Evolutionary conservation across 2,329 filamentous ascomycete species (phyloP).

Genomic region (Fusarium begoniae): DNA sequence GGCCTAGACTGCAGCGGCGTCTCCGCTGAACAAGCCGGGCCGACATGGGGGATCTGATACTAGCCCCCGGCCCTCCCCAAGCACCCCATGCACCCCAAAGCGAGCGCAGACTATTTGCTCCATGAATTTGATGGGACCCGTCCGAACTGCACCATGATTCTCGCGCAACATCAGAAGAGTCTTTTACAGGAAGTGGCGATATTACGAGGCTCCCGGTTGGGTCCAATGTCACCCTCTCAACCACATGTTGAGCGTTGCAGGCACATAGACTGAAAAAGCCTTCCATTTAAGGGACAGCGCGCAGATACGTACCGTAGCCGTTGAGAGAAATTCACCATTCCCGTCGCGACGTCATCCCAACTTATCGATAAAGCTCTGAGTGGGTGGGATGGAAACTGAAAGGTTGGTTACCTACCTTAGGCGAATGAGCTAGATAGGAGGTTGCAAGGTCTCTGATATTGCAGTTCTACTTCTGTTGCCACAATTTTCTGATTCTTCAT

Average conservation of each 20-base stretch:
- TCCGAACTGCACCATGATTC: constrained; percentile 29
- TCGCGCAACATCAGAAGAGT: constrained; percentile 25
- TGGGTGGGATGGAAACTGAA: constrained; percentile 5
- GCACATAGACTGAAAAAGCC: constrained; percentile 10
- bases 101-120: constrained; percentile 17
- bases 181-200: constrained; percentile 25
- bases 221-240: constrained; percentile 24
- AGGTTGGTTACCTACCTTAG: constrained; percentile 18
- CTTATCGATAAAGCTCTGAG: constrained; percentile 45
- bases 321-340: constrained; percentile 36
- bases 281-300: constrained; percentile 25
- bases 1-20: background rate
- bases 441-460: constrained; percentile 39
- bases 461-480: constrained; percentile 26
- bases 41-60: constrained; percentile 32
- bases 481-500: constrained; percentile 26
- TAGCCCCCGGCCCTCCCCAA: constrained; percentile 12
- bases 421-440: constrained; percentile 33
- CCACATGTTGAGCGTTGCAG: constrained; percentile 7
- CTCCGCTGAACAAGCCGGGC: constrained; percentile 29
- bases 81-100: background rate
- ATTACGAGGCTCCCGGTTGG: constrained; percentile 14
- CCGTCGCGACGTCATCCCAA: constrained; percentile 42
- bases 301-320: constrained; percentile 34
- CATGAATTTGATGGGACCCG: constrained; percentile 8